phyloP scores from a whole-genome alignment of 257 asterid species.

The Fraxinus cuspidata region DNA sequence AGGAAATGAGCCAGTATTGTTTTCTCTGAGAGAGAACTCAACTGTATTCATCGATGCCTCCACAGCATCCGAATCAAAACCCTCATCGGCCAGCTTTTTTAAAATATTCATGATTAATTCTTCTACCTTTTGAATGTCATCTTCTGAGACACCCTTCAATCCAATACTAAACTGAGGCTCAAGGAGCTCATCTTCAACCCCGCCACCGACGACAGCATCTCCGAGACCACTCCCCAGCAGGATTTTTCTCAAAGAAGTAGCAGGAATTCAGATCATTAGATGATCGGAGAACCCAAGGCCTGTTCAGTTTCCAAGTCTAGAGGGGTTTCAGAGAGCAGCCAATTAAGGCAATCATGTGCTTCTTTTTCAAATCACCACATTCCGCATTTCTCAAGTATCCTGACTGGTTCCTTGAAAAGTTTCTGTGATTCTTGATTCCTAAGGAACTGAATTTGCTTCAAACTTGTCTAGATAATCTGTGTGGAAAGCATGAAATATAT shows the following conservation, averaged over 20 bases:
- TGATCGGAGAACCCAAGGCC: constrained; percentile 88
- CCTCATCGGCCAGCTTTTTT: constrained; percentile 73
- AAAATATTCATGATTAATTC: constrained; percentile 66
- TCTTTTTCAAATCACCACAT: constrained; percentile 82
- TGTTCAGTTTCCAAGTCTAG: constrained; percentile 94
- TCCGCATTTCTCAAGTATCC: constrained; percentile 82
- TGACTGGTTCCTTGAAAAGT: constrained; percentile 74
- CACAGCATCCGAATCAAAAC: constrained; percentile 88
- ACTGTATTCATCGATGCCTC: constrained; percentile 99
- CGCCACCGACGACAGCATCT: constrained; percentile 97
- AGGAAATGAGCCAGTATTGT: constrained; percentile 97
- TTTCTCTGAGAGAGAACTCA: constrained; percentile 96
- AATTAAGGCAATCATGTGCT: constrained; percentile 96
- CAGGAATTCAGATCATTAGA: constrained; percentile 94
- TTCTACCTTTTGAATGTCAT: constrained; percentile 73
- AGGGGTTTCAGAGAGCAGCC: constrained; percentile 90
- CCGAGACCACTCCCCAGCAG: constrained; percentile 94
- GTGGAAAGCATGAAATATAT: constrained; percentile 23
- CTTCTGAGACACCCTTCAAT: constrained; percentile 89
- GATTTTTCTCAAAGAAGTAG: constrained; percentile 92
- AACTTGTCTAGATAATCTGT: constrained; percentile 87
- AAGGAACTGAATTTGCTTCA: constrained; percentile 83
- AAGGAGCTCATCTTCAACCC: constrained; percentile 94
- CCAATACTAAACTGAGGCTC: constrained; percentile 98
- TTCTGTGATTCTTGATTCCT: constrained; percentile 80